Evolutionary conservation across 805 yeast genomes (phyloP), one percentile per base, ranked within the genome.

Genomic region (Candida chauliodis): DNA sequence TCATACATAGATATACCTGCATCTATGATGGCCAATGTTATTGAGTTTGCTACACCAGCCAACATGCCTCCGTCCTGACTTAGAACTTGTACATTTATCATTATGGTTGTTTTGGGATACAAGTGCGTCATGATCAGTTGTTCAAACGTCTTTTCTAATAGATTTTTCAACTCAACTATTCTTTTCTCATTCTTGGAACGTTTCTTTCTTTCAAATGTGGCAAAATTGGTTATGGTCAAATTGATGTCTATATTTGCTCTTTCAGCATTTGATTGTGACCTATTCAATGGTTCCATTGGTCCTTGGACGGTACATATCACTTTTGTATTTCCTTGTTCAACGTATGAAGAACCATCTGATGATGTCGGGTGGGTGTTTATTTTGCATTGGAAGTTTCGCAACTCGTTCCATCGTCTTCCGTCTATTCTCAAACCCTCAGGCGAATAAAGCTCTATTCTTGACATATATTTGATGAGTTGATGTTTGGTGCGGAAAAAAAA

Each of bases 1-100:
- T 93, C 98, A 54, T 83, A 84, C 83, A 93, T 81, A 4, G 96
- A 84, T 32, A 93, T 81, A 35, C 98, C 98, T 2, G 98, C 97
- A 61, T 93, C 98, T 23, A 93, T 79, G 30, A 93, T 69, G 0
- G 96, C 97, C 50, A 93, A 65, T 1, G 96, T 87, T 30, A 86
- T 76, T 8, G 97, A 86, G 56, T 93, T 93, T 30, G 87, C 72
- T 47, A 93, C 78, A 1, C 84, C 72, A 0, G 95, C 77, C 46
- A 91, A 59, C 18, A 91, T 55, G 0, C 95, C 95, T 26, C 99
- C 99, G 53, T 93, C 99, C 52, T 88, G 87, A 10, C 88, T 79
- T 37, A 93, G 66, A 0, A 93, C 89, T 47, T 86, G 85, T 5
- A 90, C 66, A 30, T 77, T 75, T 5, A 91, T 73, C 29, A 76